Base-by-base conservation (phyloP, 2,329 filamentous ascomycete genomes). In the Pseudocercospora crystallina region DNA sequence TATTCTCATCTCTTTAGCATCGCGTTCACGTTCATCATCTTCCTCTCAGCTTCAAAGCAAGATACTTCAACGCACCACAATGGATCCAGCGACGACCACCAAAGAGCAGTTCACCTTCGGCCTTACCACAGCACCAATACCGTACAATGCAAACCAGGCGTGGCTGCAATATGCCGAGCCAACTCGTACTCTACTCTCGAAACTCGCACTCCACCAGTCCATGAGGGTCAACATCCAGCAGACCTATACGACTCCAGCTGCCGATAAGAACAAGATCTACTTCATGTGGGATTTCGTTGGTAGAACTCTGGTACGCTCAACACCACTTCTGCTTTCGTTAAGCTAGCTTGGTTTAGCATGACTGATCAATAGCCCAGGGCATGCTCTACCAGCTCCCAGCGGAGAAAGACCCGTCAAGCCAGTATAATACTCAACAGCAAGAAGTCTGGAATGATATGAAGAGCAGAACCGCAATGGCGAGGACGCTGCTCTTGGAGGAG, bases 201-300 rank as follows among this genome's bases (percentile, higher is more conserved):
- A 63, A 43, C 59, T 71, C n/a, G 60, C 59, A 2, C 43, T 65
- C 30, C 67, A 70, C 43, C 39, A 54, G 30, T 65, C 65, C 14
- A 71, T 71, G 68, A 54, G 42, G 8, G 42, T 54, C 0, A 70
- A 71, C 46, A 45, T 67, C 1, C 53, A 67, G 17, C 66, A 71
- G 42, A 69, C 62, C 1, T 70, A 61, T 55, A 66, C 63, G 60
- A 67, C 65, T 5, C 69, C 66, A 7, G 67, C 68, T 2, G 54
- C 53, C 8, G 51, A 44, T 13, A 71, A 70, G 61, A 71, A 67
- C 43, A 66, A 61, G n/a, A 61, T 69, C 20, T 71, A 70, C 38
- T 64, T 62, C 56, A 66, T 65, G 66, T 69, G 67, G 51, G 49
- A 30, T 32, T 47, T 43, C 14, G 47, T 43, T 14, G 40, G 40